Conservation (phyloP, 257 asterid species). For the Solanum pennellii region DNA sequence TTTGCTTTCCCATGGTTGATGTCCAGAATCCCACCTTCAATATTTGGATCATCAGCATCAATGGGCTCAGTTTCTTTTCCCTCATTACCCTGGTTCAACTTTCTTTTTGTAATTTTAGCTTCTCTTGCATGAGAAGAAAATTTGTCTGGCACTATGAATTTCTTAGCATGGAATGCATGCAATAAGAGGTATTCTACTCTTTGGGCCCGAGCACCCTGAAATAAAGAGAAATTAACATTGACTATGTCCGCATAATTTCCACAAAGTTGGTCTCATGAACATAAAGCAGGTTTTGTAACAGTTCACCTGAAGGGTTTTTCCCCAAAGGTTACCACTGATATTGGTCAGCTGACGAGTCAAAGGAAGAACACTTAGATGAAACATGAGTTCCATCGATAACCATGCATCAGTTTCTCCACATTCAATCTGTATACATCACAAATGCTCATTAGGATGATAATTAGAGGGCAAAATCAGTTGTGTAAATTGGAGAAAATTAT, state of each 20-base stretch:
- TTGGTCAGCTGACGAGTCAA: constrained; percentile 89
- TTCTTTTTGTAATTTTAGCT: constrained; percentile 49
- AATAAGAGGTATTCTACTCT: constrained; percentile 90
- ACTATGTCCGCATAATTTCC: neutral
- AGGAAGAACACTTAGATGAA: constrained; percentile 90
- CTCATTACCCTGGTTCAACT: constrained; percentile 31
- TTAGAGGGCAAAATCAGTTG: neutral
- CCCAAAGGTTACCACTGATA: constrained; percentile 97
- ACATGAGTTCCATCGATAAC: constrained; percentile 97
- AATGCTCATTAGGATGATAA: neutral
- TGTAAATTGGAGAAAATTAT: neutral
- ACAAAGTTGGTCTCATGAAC: constrained; percentile 2
- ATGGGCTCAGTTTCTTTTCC: constrained; percentile 33
- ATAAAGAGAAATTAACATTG: neutral
- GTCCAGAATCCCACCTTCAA: constrained; percentile 40
- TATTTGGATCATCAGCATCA: constrained; percentile 32
- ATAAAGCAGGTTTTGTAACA: neutral
- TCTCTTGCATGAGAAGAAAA: constrained; percentile 51
- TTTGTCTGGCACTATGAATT: constrained; percentile 91
- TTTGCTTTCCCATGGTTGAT: constrained; percentile 41
- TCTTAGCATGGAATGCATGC: constrained; percentile 89
- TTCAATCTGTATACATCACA: constrained; percentile 50
- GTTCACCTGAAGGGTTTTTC: constrained; percentile 84
- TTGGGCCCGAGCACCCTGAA: constrained; percentile 98
- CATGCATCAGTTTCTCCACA: constrained; percentile 98